A percentile compares a stretch with the other conserved stretches of the same genome.
Evolutionary conservation across 106 monocot species (phyloP).

Genomic region (Gastrodia elata): DNA sequence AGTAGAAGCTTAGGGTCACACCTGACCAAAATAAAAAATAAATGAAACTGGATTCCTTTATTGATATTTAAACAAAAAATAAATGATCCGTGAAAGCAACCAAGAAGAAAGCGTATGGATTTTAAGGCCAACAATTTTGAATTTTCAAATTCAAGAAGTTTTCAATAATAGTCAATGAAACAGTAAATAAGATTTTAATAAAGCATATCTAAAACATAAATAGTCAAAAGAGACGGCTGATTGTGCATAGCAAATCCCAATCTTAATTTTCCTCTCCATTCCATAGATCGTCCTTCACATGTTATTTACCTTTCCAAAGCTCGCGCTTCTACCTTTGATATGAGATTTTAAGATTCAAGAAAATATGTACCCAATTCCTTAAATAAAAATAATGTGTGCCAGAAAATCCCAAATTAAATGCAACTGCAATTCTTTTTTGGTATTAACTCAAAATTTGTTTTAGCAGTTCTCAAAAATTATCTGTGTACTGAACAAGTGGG

Average conservation of each 20-base stretch:
- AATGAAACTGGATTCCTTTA: neutral
- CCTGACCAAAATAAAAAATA: constrained; percentile 22
- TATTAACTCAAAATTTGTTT: too few relatives aligned
- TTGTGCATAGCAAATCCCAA: neutral
- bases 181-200: neutral
- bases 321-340: neutral
- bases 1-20: constrained; percentile 47
- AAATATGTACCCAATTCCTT: too few relatives aligned
- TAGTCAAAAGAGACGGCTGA: neutral
- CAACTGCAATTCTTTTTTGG: too few relatives aligned
- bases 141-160: neutral
- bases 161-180: neutral
- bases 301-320: neutral
- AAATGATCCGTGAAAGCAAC: neutral
- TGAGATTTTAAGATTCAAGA: neutral
- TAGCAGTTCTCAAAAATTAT: too few relatives aligned
- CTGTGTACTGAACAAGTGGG: too few relatives aligned
- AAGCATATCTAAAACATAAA: neutral
- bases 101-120: neutral
- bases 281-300: neutral
- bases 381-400: too few relatives aligned
- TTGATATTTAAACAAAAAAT: neutral
- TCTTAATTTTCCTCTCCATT: neutral
- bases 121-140: neutral
- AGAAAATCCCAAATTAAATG: too few relatives aligned